Conservation (phyloP, 2,329 filamentous ascomycete species). For the Colletotrichum chlorophyti region DNA sequence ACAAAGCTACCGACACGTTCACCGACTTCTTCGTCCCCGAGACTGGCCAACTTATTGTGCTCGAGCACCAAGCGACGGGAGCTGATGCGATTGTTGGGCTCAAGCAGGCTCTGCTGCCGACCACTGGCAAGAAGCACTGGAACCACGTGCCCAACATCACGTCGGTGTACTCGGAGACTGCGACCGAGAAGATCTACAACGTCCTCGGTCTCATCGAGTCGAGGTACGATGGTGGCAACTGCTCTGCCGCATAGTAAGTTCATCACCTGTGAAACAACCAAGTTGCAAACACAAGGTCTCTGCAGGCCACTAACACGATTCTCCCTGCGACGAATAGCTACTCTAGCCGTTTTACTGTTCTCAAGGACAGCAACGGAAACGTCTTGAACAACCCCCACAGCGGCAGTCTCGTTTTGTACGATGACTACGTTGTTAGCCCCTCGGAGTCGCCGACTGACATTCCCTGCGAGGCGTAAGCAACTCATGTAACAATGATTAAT, state of each 20-base stretch:
- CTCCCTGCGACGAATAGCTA: neutral
- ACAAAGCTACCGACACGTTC: slow-evolving; percentile 12
- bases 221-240: slow-evolving; percentile 6
- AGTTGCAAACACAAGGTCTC: neutral
- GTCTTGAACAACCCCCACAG: slow-evolving; percentile 6
- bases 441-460: slow-evolving; percentile 5
- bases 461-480: neutral
- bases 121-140: slow-evolving; percentile 14
- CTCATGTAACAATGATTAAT: accelerated
- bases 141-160: slow-evolving; percentile 19
- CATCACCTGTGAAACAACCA: too few relatives aligned
- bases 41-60: slow-evolving; percentile 7
- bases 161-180: slow-evolving; percentile 5
- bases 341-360: slow-evolving; percentile 15
- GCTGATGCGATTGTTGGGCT: neutral
- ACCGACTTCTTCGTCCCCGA: slow-evolving; percentile 15
- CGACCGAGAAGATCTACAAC: slow-evolving; percentile 7
- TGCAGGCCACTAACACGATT: neutral
- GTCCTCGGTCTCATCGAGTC: slow-evolving; percentile 6
- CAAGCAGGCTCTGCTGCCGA: slow-evolving; percentile 15
- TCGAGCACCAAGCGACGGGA: slow-evolving; percentile 1
- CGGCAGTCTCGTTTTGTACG: slow-evolving; percentile 9
- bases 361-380: neutral
- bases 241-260: slow-evolving; percentile 10
- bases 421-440: slow-evolving; percentile 13